Conservation (phyloP, 2,329 filamentous ascomycete genomes). For the Hymenoscyphus linearis region DNA sequence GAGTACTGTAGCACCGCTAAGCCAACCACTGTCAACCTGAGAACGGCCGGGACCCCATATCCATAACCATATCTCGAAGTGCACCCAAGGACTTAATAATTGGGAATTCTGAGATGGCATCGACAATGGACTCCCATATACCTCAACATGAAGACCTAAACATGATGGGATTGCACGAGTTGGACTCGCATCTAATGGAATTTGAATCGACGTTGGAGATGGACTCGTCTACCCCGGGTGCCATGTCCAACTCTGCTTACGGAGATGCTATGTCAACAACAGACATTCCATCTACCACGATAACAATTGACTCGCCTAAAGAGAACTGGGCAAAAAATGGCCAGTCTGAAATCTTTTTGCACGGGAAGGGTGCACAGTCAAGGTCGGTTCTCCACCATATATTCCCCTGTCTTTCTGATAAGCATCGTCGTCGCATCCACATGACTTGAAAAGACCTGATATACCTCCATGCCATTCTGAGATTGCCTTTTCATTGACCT, state of each 20-base stretch:
- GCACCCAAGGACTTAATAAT: conserved; percentile 33
- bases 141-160: conserved; percentile 33
- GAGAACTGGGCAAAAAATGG: conserved; percentile 17
- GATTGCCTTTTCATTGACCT: not conserved
- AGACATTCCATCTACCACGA: conserved; percentile 24
- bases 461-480: not conserved
- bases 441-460: conserved; percentile 11
- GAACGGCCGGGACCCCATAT: conserved; percentile 18
- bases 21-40: conserved; percentile 19
- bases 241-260: conserved; percentile 26
- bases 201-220: conserved; percentile 28
- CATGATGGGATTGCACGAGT: conserved; percentile 34
- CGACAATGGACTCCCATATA: conserved; percentile 32
- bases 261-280: conserved; percentile 21
- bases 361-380: conserved; percentile 16
- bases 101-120: conserved; percentile 32
- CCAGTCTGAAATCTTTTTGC: conserved; percentile 17
- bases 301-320: conserved; percentile 25
- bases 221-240: conserved; percentile 28
- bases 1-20: conserved; percentile 27
- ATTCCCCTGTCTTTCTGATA: conserved; percentile 25
- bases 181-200: conserved; percentile 35
- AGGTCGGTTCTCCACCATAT: conserved; percentile 17
- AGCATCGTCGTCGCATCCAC: conserved; percentile 8
- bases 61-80: conserved; percentile 21